These are phyloP conservation scores for Lipomyces yamanashiensis DNA, from an alignment of 805 yeast species.

Conservation along the genomic window DNA sequence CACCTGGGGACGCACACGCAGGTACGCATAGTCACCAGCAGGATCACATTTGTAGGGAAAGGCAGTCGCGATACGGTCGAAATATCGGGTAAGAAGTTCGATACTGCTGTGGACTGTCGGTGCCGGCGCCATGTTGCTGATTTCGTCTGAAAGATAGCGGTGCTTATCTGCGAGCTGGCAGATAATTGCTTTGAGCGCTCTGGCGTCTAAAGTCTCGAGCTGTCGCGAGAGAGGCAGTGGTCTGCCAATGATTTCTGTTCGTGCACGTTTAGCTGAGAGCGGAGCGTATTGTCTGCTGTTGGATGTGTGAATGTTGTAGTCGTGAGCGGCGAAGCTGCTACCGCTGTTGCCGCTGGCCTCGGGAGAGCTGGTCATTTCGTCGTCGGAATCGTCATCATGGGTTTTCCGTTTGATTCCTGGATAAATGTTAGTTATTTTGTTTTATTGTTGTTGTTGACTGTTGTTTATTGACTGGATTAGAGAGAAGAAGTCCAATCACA, in stretches of 20 bases:
- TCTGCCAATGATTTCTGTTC: conserved; percentile 51
- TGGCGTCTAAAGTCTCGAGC: conserved; percentile 68
- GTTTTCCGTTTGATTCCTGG: conserved; percentile 24
- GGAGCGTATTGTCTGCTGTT: background rate
- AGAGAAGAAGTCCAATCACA: background rate
- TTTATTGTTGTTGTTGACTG: too few relatives aligned
- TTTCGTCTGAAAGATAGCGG: conserved; percentile 63
- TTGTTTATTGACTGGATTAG: background rate
- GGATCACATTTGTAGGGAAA: conserved; percentile 80
- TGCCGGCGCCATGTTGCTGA: conserved; percentile 58
- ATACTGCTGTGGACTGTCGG: conserved; percentile 61
- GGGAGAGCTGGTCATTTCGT: conserved; percentile 34
- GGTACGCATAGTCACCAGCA: conserved; percentile 73
- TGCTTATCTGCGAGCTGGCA: conserved; percentile 58
- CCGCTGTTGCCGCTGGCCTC: conserved; percentile 21
- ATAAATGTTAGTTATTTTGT: background rate
- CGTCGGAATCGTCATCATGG: conserved; percentile 33
- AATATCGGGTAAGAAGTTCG: conserved; percentile 54
- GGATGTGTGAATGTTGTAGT: background rate
- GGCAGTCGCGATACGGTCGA: conserved; percentile 50
- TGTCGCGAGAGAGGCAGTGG: conserved; percentile 65
- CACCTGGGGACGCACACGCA: conserved; percentile 69
- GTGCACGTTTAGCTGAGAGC: conserved; percentile 24
- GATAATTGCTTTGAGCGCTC: conserved; percentile 58
- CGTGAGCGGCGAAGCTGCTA: conserved; percentile 4